A percentile compares a stretch with the other conserved stretches of the same genome.
Evolutionary conservation across 2,329 filamentous ascomycete species (phyloP).

Genomic region (Colletotrichum camelliae): DNA sequence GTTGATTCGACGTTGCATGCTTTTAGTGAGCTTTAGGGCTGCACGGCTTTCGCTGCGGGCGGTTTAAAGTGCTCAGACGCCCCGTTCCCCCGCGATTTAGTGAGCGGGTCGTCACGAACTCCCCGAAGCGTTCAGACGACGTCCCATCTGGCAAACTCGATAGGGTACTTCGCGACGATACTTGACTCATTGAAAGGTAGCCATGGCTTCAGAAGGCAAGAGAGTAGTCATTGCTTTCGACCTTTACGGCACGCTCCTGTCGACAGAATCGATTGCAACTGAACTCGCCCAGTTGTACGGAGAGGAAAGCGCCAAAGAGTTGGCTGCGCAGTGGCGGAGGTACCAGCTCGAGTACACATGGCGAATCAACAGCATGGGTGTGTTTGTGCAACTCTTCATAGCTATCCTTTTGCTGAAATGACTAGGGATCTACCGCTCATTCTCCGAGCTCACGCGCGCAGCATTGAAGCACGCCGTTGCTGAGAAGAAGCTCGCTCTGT

Average conservation of each 20-base stretch:
- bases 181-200: too few relatives aligned
- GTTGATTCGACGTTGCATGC: not conserved
- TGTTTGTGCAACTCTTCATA: constrained; percentile 22
- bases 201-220: constrained; percentile 9
- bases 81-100: not conserved
- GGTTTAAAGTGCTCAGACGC: not conserved
- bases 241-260: constrained; percentile 76
- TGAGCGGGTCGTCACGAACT: not conserved
- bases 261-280: constrained; percentile 70
- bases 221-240: constrained; percentile 71
- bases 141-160: not conserved
- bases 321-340: constrained; percentile 68
- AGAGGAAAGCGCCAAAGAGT: constrained; percentile 56
- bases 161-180: not conserved
- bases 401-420: not conserved
- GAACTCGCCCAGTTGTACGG: constrained; percentile 64
- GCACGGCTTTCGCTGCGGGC: not conserved
- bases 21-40: not conserved
- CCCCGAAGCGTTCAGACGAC: not conserved
- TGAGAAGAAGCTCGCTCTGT: constrained; percentile 57
- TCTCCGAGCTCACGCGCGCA: constrained; percentile 65
- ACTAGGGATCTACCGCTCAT: constrained; percentile 65
- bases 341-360: constrained; percentile 82
- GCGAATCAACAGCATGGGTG: constrained; percentile 78
- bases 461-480: constrained; percentile 67